These are phyloP conservation scores for Daedaleopsis nitida DNA, from an alignment of 768 basidiomycete species.

Conservation along the genomic window DNA sequence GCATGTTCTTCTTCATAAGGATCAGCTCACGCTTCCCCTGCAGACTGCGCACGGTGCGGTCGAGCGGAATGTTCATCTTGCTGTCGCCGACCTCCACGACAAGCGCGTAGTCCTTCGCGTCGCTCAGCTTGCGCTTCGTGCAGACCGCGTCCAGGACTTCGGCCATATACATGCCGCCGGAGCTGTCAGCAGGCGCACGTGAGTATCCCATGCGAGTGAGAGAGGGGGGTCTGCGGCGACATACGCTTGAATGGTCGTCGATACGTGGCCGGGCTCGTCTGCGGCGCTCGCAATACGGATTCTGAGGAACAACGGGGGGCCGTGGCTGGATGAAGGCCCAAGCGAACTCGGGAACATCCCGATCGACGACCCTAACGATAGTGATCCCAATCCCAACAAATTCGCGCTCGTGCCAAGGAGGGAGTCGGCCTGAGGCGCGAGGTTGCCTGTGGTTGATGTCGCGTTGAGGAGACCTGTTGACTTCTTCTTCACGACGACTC, in stretches of 20 bases:
- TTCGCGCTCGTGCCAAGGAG: conserved; percentile 47
- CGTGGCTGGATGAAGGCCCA: conserved; percentile 70
- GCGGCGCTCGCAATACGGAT: conserved; percentile 80
- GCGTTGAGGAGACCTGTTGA: conserved; percentile 46
- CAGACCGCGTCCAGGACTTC: conserved; percentile 90
- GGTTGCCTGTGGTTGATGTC: conserved; percentile 31
- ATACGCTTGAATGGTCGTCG: conserved; percentile 90
- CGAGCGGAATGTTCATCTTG: conserved; percentile 84
- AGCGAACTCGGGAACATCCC: conserved; percentile 62
- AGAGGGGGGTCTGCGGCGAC: conserved; percentile 25
- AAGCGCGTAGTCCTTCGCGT: conserved; percentile 83
- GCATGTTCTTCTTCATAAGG: conserved; percentile 76
- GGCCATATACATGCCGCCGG: conserved; percentile 95
- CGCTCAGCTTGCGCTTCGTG: conserved; percentile 61
- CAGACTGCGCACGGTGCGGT: conserved; percentile 94
- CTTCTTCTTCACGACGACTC: conserved; percentile 62
- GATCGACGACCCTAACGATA: conserved; percentile 28
- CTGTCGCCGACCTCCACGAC: conserved; percentile 57
- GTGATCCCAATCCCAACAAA: conserved; percentile 8
- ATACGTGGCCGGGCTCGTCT: conserved; percentile 76
- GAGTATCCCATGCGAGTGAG: background rate
- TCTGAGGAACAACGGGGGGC: conserved; percentile 82
- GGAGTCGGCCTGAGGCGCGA: conserved; percentile 40
- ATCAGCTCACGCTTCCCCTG: conserved; percentile 85
- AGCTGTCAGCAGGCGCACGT: conserved; percentile 41